These are phyloP conservation scores for Phytophthora macrochlamydospora DNA, from an alignment of 352 stramenopile species.

Conservation along the genomic window DNA sequence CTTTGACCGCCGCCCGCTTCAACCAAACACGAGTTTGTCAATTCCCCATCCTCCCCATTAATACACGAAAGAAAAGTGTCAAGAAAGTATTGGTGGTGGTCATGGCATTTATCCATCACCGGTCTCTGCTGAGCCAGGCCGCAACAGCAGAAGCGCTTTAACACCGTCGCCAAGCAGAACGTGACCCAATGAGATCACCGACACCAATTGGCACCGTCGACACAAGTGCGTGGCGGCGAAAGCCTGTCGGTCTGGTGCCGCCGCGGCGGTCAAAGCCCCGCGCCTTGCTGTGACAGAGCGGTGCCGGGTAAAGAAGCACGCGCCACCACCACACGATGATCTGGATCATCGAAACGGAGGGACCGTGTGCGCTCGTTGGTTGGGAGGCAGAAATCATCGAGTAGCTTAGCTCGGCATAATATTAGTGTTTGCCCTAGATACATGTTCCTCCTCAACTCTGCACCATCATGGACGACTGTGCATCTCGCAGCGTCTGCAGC, in stretches of 20 bases:
- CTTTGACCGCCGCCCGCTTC: too few species aligned
- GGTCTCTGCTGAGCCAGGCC: background rate
- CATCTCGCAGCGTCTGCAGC: background rate
- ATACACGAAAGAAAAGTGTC: background rate
- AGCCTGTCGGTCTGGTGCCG: background rate
- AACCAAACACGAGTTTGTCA: background rate
- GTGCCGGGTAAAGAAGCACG: background rate
- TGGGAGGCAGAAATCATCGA: background rate
- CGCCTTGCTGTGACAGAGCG: background rate
- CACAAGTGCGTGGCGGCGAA: background rate
- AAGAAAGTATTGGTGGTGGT: background rate
- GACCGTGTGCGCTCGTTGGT: background rate
- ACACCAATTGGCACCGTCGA: background rate
- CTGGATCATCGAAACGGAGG: background rate
- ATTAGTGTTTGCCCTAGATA: background rate
- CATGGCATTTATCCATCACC: background rate
- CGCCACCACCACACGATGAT: background rate
- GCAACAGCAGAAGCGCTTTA: background rate
- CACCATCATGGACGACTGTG: background rate
- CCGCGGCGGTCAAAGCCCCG: too few species aligned
- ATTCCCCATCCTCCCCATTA: background rate
- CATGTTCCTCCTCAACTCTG: background rate
- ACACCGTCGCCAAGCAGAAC: background rate
- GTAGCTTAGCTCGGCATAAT: background rate
- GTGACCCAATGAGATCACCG: slow-evolving; percentile 4